Percentiles rank a stretch among this genome's conserved stretches.
Conservation (phyloP, 2,329 filamentous ascomycete species). For the Neonectria coccinea region DNA sequence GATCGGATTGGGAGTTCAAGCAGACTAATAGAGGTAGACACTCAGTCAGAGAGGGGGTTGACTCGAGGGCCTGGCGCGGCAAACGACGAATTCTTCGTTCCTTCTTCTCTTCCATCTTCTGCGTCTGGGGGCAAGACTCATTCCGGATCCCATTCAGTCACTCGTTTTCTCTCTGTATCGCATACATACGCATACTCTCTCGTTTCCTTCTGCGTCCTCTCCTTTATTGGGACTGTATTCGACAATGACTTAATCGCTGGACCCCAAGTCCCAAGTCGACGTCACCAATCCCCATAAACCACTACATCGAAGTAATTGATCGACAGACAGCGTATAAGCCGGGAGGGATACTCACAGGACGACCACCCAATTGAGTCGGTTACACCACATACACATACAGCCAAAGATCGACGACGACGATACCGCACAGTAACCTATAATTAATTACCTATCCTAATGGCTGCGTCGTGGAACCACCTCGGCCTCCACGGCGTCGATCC, state of each 20-base stretch:
- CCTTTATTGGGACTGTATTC: neutral
- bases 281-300: neutral
- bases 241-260: conserved; percentile 19
- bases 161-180: no score
- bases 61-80: no score
- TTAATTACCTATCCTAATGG: conserved; percentile 12
- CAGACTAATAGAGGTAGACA: no score
- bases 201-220: neutral
- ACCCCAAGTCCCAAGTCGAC: neutral
- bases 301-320: neutral
- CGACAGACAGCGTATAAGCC: conserved; percentile 13
- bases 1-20: neutral
- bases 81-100: no score
- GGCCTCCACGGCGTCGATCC: conserved; percentile 29
- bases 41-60: neutral
- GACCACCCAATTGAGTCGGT: neutral
- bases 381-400: neutral
- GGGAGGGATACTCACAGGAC: neutral
- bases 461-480: conserved; percentile 28
- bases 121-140: neutral
- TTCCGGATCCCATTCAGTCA: neutral
- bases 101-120: neutral
- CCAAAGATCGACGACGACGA: neutral
- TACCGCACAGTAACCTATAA: neutral
- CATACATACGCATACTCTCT: neutral